Percentiles rank a stretch among this genome's conserved stretches.
These are phyloP conservation scores for Lycium barbarum DNA, from an alignment of 257 asterid species.

Conservation along the genomic window DNA sequence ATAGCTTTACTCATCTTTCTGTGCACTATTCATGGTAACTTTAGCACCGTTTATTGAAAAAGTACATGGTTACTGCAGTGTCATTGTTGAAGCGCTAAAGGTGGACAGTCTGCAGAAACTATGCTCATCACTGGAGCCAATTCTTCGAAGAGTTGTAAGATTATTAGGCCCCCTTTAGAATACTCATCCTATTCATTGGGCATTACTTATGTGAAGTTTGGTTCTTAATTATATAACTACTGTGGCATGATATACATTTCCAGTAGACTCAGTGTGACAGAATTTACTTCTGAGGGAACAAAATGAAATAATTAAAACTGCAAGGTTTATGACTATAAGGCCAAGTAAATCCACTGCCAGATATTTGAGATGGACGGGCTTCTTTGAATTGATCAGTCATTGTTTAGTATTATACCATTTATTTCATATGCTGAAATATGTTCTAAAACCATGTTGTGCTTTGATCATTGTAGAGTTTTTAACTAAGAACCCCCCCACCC, in stretches of 20 bases:
- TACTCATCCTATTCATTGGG: conserved; percentile 23
- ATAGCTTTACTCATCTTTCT: background rate
- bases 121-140: conserved; percentile 94
- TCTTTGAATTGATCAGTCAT: background rate
- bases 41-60: conserved; percentile 26
- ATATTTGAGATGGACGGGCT: background rate
- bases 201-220: background rate
- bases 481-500: background rate
- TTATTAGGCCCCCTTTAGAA: conserved; percentile 30
- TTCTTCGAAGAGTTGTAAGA: conserved; percentile 98
- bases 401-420: background rate
- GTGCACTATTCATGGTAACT: background rate
- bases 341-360: background rate
- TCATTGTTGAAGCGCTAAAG: conserved; percentile 93
- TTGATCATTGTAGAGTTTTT: background rate
- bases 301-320: background rate
- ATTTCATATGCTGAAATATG: background rate
- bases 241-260: background rate
- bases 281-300: background rate
- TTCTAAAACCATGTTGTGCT: background rate
- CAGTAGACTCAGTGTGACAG: conserved; percentile 5
- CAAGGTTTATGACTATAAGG: background rate
- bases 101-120: conserved; percentile 94
- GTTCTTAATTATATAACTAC: background rate
- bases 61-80: conserved; percentile 69